Conservation (phyloP, 495 filamentous ascomycete genomes). For the Penicillium dipodomyicola region DNA sequence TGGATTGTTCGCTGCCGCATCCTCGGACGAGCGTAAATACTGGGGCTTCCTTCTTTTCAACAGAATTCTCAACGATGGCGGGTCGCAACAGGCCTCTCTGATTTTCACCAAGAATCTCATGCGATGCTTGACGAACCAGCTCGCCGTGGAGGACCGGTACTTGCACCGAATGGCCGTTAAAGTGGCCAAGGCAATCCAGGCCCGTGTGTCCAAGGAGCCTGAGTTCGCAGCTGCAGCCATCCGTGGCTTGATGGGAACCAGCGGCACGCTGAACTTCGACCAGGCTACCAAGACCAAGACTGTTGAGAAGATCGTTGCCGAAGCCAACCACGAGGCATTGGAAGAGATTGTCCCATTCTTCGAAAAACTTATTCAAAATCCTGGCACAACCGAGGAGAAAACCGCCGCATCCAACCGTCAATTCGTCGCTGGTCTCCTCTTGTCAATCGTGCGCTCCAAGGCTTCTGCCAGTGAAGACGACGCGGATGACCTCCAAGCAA, state of each 20-base stretch:
- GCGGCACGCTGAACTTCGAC: constrained; percentile 79
- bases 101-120: constrained; percentile 83
- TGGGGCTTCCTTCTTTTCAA: constrained; percentile 85
- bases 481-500: constrained; percentile 28
- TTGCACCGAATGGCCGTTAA: constrained; percentile 78
- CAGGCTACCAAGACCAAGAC: constrained; percentile 85
- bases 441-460: constrained; percentile 44
- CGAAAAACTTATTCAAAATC: constrained; percentile 38
- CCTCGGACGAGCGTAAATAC: constrained; percentile 84
- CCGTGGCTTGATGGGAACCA: constrained; percentile 60
- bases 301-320: constrained; percentile 67
- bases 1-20: constrained; percentile 71
- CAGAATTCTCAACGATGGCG: constrained; percentile 58
- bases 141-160: constrained; percentile 78
- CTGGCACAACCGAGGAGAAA: constrained; percentile 44
- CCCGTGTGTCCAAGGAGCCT: constrained; percentile 63
- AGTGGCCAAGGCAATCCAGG: constrained; percentile 64
- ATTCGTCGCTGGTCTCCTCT: constrained; percentile 47
- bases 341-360: constrained; percentile 43
- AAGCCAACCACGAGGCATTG: constrained; percentile 52
- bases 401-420: constrained; percentile 46
- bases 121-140: constrained; percentile 81
- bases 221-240: constrained; percentile 58
- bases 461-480: constrained; percentile 34
- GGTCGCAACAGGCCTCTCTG: constrained; percentile 43